Percentiles rank a stretch among this genome's conserved stretches.
These are phyloP conservation scores for Cerioporus squamosus DNA, from an alignment of 1,284 basidiomycete species.

Conservation along the genomic window DNA sequence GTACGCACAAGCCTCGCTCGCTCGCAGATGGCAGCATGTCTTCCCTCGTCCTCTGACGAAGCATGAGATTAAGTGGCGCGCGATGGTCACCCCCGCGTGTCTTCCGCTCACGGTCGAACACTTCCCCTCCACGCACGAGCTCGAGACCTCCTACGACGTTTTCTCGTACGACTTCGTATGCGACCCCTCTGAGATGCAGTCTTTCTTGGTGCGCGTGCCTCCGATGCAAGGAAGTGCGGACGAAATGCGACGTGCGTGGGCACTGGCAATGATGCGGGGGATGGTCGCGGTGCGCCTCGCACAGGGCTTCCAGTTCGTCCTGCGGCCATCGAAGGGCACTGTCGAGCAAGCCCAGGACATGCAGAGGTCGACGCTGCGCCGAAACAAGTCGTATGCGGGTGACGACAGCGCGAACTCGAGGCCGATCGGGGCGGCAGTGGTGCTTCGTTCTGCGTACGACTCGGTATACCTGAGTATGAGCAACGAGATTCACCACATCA, in stretches of 20 bases:
- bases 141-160: constrained; percentile 81
- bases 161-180: constrained; percentile 83
- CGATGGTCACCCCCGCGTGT: constrained; percentile 83
- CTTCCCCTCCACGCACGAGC: constrained; percentile 77
- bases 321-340: constrained; percentile 42
- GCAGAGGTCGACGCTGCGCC: constrained; percentile 38
- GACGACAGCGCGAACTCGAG: constrained; percentile 55
- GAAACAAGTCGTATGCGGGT: constrained; percentile 56
- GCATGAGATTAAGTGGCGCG: constrained; percentile 93
- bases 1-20: constrained; percentile 70
- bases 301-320: constrained; percentile 97
- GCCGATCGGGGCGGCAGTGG: constrained; percentile 73
- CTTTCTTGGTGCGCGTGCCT: constrained; percentile 78
- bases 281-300: constrained; percentile 92
- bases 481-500: constrained; percentile 93
- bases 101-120: constrained; percentile 94
- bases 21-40: constrained; percentile 88
- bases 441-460: constrained; percentile 65
- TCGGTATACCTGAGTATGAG: constrained; percentile 93
- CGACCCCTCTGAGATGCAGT: constrained; percentile 77
- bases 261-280: constrained; percentile 87
- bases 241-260: constrained; percentile 70
- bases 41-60: constrained; percentile 80
- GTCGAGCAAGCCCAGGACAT: constrained; percentile 27
- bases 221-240: constrained; percentile 51